These are phyloP conservation scores for Penicillium digitatum DNA, from an alignment of 2,329 filamentous ascomycete species.

Conservation along the genomic window DNA sequence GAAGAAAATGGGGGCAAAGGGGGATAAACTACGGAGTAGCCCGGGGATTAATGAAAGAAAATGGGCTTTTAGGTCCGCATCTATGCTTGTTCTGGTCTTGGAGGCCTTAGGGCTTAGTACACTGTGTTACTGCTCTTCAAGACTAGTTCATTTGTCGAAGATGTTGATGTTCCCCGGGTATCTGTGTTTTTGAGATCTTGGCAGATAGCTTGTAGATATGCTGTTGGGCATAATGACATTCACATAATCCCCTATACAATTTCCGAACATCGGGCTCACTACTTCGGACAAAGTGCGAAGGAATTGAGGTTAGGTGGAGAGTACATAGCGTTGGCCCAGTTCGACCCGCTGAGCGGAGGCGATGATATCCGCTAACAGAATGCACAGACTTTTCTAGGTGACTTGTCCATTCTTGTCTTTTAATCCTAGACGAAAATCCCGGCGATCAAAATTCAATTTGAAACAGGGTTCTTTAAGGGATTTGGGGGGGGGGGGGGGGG, in stretches of 20 bases:
- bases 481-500: background rate
- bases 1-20: constrained; percentile 13
- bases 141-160: background rate
- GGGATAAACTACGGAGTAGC: too few species aligned
- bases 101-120: constrained; percentile 7
- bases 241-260: background rate
- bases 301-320: background rate
- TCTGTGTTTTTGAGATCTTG: background rate
- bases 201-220: background rate
- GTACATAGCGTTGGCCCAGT: background rate
- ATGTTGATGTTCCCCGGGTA: background rate
- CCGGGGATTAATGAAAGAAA: constrained; percentile 3
- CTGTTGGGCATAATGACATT: too few species aligned
- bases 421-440: constrained; percentile 7
- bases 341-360: constrained; percentile 6
- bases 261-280: background rate
- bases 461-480: background rate
- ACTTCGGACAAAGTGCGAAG: too few species aligned
- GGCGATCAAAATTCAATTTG: constrained; percentile 5
- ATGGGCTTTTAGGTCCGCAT: background rate
- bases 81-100: constrained; percentile 5
- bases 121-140: background rate
- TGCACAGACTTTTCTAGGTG: constrained; percentile 6
- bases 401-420: constrained; percentile 8
- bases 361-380: constrained; percentile 2